These are phyloP conservation scores for Aphanomyces euteiches DNA, from an alignment of 352 stramenopile species.

Conservation along the genomic window DNA sequence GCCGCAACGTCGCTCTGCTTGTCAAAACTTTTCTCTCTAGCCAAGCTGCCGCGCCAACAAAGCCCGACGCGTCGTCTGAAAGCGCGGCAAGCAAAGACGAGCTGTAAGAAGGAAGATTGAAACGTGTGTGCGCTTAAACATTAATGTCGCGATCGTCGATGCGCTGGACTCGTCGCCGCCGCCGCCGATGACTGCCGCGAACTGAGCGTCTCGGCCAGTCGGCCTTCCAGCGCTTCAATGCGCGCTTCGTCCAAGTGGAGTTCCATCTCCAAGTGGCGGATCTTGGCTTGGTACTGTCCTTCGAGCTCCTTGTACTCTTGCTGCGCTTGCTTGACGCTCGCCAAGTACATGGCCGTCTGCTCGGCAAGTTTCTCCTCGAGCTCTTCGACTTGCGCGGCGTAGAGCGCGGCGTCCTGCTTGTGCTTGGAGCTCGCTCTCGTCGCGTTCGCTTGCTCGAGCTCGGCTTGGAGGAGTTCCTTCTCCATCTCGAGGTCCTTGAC, in stretches of 20 bases:
- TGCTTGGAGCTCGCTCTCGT: not conserved
- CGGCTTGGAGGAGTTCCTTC: not conserved
- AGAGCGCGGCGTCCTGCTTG: slow-evolving; percentile 7
- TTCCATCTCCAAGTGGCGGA: slow-evolving; percentile 18
- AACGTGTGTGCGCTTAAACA: no score
- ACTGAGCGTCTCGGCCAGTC: not conserved
- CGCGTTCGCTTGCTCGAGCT: not conserved
- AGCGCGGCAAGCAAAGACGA: no score
- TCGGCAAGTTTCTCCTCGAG: slow-evolving; percentile 26
- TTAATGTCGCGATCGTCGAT: not conserved
- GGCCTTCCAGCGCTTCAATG: slow-evolving; percentile 15
- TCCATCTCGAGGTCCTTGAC: slow-evolving; percentile 8
- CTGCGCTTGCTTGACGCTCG: slow-evolving; percentile 13
- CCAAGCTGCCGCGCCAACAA: no score
- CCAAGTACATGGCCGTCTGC: slow-evolving; percentile 23
- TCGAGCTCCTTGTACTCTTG: slow-evolving; percentile 10
- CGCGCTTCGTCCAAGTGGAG: slow-evolving; percentile 13
- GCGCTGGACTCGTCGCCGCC: not conserved
- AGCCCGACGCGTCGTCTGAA: no score
- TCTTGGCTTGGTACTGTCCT: slow-evolving; percentile 12
- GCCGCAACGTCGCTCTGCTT: slow-evolving; percentile 33
- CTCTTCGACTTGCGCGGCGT: slow-evolving; percentile 24
- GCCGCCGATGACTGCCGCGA: not conserved
- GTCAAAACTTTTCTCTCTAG: not conserved
- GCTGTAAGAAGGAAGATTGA: no score